These are phyloP conservation scores for Phytophthora pini DNA, from an alignment of 352 stramenopile genomes.

Conservation along the genomic window DNA sequence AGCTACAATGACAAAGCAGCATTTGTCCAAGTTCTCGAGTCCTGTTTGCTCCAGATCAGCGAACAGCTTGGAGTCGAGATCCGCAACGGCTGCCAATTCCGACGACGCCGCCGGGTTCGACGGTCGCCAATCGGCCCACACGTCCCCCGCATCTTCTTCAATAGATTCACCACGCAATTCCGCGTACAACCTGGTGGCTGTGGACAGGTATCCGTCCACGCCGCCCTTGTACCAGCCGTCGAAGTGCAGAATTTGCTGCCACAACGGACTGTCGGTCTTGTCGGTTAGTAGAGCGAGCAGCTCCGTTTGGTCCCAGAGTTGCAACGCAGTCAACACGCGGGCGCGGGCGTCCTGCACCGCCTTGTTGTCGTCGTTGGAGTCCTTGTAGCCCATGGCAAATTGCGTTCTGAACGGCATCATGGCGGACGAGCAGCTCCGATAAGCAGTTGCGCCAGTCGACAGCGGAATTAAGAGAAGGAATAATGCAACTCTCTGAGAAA, in stretches of 20 bases:
- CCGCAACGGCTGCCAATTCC: slow-evolving; percentile 32
- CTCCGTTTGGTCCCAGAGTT: slow-evolving; percentile 50
- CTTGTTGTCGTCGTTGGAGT: slow-evolving; percentile 19
- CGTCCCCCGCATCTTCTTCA: slow-evolving; percentile 9
- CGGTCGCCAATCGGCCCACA: slow-evolving; percentile 54
- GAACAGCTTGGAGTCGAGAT: slow-evolving; percentile 48
- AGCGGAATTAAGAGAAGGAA: slow-evolving; percentile 12
- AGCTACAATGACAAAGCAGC: slow-evolving; percentile 97
- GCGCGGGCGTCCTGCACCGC: slow-evolving; percentile 5
- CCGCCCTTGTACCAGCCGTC: slow-evolving; percentile 72
- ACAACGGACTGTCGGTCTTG: slow-evolving; percentile 27
- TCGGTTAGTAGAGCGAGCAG: slow-evolving; percentile 44
- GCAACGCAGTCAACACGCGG: slow-evolving; percentile 36
- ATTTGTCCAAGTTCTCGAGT: slow-evolving; percentile 70
- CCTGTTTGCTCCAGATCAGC: slow-evolving; percentile 58
- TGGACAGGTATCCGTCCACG: slow-evolving; percentile 59
- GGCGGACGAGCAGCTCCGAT: slow-evolving; percentile 17
- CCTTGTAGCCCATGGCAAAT: slow-evolving; percentile 31
- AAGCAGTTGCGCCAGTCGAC: slow-evolving; percentile 3
- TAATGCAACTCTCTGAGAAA: not conserved
- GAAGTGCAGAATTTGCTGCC: slow-evolving; percentile 63
- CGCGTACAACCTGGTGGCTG: slow-evolving; percentile 52
- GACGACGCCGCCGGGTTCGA: slow-evolving; percentile 49
- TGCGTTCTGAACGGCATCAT: slow-evolving; percentile 26
- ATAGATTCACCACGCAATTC: slow-evolving; percentile 32